These are phyloP conservation scores for Coffea humblotiana DNA, from an alignment of 305 asterid species.

Conservation along the genomic window DNA sequence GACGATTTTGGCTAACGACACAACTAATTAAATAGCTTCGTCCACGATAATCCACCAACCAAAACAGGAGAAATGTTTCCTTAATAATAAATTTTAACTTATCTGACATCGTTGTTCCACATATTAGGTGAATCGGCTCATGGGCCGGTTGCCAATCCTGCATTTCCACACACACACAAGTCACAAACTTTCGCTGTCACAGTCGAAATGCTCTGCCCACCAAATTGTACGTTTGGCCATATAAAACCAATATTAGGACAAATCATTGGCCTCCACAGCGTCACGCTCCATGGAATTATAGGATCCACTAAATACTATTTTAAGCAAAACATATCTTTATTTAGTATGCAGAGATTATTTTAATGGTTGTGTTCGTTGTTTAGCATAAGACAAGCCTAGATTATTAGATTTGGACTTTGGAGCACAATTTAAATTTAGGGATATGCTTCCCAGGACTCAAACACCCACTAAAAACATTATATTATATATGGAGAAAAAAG, in stretches of 20 bases:
- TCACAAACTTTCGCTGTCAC: neutral
- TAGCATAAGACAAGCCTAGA: slow-evolving; percentile 25
- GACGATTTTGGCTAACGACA: neutral
- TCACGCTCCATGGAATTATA: neutral
- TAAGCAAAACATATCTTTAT: neutral
- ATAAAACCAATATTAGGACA: neutral
- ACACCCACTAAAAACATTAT: slow-evolving; percentile 17
- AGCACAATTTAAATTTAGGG: slow-evolving; percentile 8
- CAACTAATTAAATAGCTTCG: neutral
- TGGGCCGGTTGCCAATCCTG: neutral
- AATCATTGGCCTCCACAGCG: neutral
- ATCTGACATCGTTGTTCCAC: neutral
- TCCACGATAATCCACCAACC: neutral
- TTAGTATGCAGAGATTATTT: neutral
- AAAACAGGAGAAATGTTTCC: neutral
- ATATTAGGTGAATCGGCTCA: slow-evolving; percentile 3
- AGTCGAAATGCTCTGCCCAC: neutral
- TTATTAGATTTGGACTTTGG: slow-evolving; percentile 9
- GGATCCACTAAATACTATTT: neutral
- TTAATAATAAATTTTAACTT: neutral
- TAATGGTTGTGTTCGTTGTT: neutral
- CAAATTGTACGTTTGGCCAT: neutral
- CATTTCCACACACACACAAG: neutral
- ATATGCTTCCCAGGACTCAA: slow-evolving; percentile 38
- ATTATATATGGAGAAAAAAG: neutral